Conservation (phyloP, 2,329 filamentous ascomycete species). For the Penicillium griseofulvum region DNA sequence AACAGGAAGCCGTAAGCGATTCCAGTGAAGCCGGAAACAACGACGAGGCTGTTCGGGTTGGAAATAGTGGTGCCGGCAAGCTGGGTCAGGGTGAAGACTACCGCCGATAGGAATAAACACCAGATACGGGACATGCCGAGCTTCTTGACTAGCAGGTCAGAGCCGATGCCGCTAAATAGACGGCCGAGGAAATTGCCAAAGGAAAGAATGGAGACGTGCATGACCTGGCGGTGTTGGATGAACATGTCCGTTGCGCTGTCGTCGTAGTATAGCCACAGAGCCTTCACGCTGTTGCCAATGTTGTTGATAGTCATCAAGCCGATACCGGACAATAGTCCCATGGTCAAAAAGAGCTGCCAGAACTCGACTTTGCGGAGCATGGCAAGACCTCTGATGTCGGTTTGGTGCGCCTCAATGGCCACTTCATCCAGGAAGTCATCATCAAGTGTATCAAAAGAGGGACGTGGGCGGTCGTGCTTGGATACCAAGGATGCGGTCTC, state of each 20-base stretch:
- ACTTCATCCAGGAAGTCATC: slow-evolving; percentile 57
- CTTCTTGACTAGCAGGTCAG: slow-evolving; percentile 81
- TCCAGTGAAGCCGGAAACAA: slow-evolving; percentile 80
- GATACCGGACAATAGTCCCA: slow-evolving; percentile 88
- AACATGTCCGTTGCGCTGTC: slow-evolving; percentile 68
- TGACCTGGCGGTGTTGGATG: slow-evolving; percentile 76
- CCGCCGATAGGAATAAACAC: slow-evolving; percentile 77
- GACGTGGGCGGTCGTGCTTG: slow-evolving; percentile 51
- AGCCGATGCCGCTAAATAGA: slow-evolving; percentile 79
- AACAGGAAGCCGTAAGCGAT: slow-evolving; percentile 92
- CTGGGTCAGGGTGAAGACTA: slow-evolving; percentile 78
- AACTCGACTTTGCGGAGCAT: slow-evolving; percentile 74
- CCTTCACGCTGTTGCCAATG: slow-evolving; percentile 84
- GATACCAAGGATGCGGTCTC: slow-evolving; percentile 83
- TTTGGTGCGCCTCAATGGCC: slow-evolving; percentile 69
- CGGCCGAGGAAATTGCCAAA: slow-evolving; percentile 81
- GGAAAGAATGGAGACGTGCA: slow-evolving; percentile 94
- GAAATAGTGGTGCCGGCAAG: slow-evolving; percentile 70
- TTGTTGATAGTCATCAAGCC: slow-evolving; percentile 99
- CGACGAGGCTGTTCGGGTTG: slow-evolving; percentile 72
- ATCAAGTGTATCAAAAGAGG: slow-evolving; percentile 51
- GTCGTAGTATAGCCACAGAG: slow-evolving; percentile 85
- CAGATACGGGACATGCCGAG: slow-evolving; percentile 80
- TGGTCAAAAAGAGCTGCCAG: slow-evolving; percentile 84
- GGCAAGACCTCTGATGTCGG: slow-evolving; percentile 85